A percentile compares a stretch with the other conserved stretches of the same genome.
These are phyloP conservation scores for Nectriaceae sp. DNA, from an alignment of 2,329 filamentous ascomycete species.

Conservation along the genomic window DNA sequence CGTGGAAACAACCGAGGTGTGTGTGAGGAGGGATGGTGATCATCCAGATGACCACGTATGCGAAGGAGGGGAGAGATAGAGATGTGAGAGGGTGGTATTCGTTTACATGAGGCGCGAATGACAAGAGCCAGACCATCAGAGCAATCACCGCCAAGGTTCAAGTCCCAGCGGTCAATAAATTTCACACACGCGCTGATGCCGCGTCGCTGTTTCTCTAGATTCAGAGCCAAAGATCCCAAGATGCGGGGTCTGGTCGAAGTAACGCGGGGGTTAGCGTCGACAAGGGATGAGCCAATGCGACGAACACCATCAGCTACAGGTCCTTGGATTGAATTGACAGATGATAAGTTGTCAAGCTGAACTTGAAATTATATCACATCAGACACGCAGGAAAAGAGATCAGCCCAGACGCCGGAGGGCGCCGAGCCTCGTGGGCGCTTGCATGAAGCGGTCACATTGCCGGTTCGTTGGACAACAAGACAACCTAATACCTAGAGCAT, in stretches of 20 bases:
- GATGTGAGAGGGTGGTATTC: conserved; percentile 8
- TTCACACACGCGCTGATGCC: conserved; percentile 32
- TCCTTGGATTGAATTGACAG: not conserved
- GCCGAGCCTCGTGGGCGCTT: conserved; percentile 12
- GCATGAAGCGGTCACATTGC: conserved; percentile 15
- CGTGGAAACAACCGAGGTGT: not conserved
- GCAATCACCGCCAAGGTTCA: not conserved
- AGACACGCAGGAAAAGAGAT: conserved; percentile 6
- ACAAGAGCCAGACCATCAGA: conserved; percentile 12
- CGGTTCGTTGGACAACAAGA: not conserved
- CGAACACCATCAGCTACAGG: conserved; percentile 12
- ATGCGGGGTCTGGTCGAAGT: conserved; percentile 29
- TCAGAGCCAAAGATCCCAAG: conserved; percentile 1
- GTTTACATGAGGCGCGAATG: conserved; percentile 14
- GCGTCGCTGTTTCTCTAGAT: conserved; percentile 14
- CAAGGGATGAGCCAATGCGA: conserved; percentile 24
- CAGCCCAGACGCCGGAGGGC: conserved; percentile 18
- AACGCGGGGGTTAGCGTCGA: conserved; percentile 32
- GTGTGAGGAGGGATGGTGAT: conserved; percentile 18
- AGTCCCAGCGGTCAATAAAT: conserved; percentile 6
- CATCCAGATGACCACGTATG: conserved; percentile 1
- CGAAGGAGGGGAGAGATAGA: conserved; percentile 9
- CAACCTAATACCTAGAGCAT: not conserved
- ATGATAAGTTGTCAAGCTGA: not conserved
- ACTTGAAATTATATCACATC: conserved; percentile 18